Base-by-base conservation (phyloP, 768 basidiomycete genomes). In the Calocybe gangraenosa region DNA sequence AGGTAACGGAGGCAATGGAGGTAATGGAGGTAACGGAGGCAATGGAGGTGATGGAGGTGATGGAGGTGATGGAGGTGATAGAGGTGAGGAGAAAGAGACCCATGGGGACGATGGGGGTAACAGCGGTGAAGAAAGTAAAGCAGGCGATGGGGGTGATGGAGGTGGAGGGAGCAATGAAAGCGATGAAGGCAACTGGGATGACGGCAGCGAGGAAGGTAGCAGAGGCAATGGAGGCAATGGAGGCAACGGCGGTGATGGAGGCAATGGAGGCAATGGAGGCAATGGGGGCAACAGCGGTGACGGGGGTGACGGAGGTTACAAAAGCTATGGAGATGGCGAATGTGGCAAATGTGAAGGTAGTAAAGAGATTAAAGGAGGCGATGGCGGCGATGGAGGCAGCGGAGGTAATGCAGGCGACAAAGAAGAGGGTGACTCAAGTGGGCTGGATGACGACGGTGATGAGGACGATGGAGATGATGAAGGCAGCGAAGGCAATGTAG, bases 351-450 rank as follows among this genome's bases (percentile, higher is more conserved):
- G n/a, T 1, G 42, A 37, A 8, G 15, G 38, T 20, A 38, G 47
- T 19, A 31, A 30, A 22, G n/a, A n/a, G n/a, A n/a, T n/a, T 2
- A 5, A 23, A 7, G 45, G 38, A 1, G 45, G 38, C 2, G 36
- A 37, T 13, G 44, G 37, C 10, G 44, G 35, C 13, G 28, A 45
- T 20, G 37, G 44, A 37, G 36, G 44, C 13, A 22, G n/a, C 20
- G 46, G 39, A 15, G 49, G 49, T 3, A 28, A 50, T 46, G 44
- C 31, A 2, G 42, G 38, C 9, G 21, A 51, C 19, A 40, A 35
- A 11, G 25, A 17, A 18, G 33, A 15, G 10, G 20, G 35, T 8
- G 30, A 47, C 25, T 6, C 15, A 7, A 38, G 38, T 11, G 51
- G 42, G 10, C 46, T 42, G 7, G 31, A 21, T 23, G 50, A 46